Evolutionary conservation across 352 stramenopile genomes (phyloP).

Genomic region (Phytopythium oedochilum): DNA sequence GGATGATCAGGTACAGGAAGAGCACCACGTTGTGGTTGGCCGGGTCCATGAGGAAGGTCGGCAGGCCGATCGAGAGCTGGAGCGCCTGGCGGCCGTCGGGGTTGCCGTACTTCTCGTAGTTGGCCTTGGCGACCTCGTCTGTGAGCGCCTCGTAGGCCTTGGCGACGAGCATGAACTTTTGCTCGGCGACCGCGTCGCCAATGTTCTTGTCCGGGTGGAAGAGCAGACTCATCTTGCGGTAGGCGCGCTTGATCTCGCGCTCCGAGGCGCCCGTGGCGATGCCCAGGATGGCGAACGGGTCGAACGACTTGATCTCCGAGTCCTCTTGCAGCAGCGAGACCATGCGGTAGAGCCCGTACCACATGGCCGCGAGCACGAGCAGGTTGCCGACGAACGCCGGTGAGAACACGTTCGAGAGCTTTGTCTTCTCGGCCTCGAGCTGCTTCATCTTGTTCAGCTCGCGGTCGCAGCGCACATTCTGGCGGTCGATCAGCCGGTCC

Average conservation of each 20-base stretch:
- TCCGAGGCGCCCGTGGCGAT: constrained; percentile 89
- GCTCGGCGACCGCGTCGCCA: constrained; percentile 94
- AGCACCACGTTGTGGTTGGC: constrained; percentile 98
- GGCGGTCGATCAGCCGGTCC: constrained; percentile 82
- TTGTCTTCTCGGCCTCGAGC: constrained; percentile 81
- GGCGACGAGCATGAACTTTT: constrained; percentile 99
- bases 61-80: constrained; percentile 94
- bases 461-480: constrained; percentile 77
- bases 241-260: constrained; percentile 95
- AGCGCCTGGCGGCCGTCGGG: constrained; percentile 97
- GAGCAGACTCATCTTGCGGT: constrained; percentile 91
- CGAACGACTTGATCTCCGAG: constrained; percentile 98
- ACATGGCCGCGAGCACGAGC: constrained; percentile 60
- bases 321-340: constrained; percentile 90
- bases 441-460: constrained; percentile 85
- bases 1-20: constrained; percentile 97
- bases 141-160: constrained; percentile 95
- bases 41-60: constrained; percentile 96
- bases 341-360: constrained; percentile 89
- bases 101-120: constrained; percentile 99
- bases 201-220: constrained; percentile 97
- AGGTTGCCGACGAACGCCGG: constrained; percentile 72
- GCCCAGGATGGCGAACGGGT: constrained; percentile 97
- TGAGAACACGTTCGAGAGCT: constrained; percentile 81
- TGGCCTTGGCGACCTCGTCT: constrained; percentile 94